A percentile compares a stretch with the other conserved stretches of the same genome.
Evolutionary conservation across 371 early-diverging fungal species (phyloP).

Genomic region (Sporodiniella umbellata): DNA sequence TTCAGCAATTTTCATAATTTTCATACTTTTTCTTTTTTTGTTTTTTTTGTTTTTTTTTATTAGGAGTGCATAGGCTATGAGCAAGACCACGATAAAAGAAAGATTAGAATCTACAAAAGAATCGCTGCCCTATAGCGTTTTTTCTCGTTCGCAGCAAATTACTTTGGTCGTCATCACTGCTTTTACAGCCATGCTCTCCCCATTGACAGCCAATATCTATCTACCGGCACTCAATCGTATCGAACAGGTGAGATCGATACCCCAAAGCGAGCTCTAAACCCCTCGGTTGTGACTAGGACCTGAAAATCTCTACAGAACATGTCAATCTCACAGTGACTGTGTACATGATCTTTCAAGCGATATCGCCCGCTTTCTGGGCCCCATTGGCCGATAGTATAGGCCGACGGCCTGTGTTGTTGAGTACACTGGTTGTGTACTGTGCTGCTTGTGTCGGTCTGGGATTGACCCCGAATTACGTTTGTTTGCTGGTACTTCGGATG

Average conservation of each 20-base stretch:
- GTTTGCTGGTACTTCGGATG: slow-evolving; percentile 56
- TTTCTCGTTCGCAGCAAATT: background rate
- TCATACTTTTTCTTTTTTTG: too few relatives aligned
- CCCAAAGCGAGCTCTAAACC: too few relatives aligned
- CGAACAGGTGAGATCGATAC: too few relatives aligned
- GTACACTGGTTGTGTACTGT: slow-evolving; percentile 58
- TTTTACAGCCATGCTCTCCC: slow-evolving; percentile 7
- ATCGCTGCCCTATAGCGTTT: slow-evolving; percentile 5
- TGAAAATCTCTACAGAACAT: too few relatives aligned
- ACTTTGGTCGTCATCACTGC: background rate
- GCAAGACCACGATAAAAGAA: too few relatives aligned
- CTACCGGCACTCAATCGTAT: slow-evolving; percentile 8
- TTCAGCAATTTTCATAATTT: too few relatives aligned
- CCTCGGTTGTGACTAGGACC: too few relatives aligned
- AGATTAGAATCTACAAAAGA: too few relatives aligned
- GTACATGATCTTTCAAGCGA: slow-evolving; percentile 45
- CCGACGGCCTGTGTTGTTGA: slow-evolving; percentile 60
- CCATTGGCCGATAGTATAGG: slow-evolving; percentile 62
- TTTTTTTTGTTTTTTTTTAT: too few relatives aligned
- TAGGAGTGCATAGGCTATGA: too few relatives aligned
- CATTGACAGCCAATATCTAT: slow-evolving; percentile 11
- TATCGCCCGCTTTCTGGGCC: slow-evolving; percentile 60
- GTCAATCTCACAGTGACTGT: slow-evolving; percentile 36
- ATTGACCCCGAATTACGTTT: slow-evolving; percentile 39
- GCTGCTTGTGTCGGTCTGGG: slow-evolving; percentile 59